These are phyloP conservation scores for Leucaena leucocephala DNA, from an alignment of 306 rosid genomes.

Conservation along the genomic window DNA sequence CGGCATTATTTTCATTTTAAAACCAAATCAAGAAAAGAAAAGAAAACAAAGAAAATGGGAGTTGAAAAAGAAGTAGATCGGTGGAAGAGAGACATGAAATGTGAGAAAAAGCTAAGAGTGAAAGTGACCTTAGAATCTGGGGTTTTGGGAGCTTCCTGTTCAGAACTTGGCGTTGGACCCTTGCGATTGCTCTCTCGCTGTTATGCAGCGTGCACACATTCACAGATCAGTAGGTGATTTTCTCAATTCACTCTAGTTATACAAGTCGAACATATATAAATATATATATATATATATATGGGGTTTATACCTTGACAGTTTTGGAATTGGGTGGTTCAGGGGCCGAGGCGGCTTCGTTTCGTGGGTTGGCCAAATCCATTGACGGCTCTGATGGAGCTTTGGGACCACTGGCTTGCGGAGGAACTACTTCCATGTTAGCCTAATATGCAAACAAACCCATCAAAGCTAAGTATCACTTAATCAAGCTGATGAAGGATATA, in stretches of 20 bases:
- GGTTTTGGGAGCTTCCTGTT: slow-evolving; percentile 91
- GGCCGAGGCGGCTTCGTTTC: slow-evolving; percentile 46
- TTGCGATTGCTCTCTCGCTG: slow-evolving; percentile 79
- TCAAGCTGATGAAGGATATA: neutral
- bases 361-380: slow-evolving; percentile 70
- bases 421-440: slow-evolving; percentile 56
- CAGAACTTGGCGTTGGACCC: slow-evolving; percentile 90
- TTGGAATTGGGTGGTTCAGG: slow-evolving; percentile 56
- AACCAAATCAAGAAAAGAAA: neutral
- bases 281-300: no score
- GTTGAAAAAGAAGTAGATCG: neutral
- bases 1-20: neutral
- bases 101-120: neutral
- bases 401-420: slow-evolving; percentile 60
- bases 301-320: slow-evolving; percentile 50
- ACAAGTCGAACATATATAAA: neutral
- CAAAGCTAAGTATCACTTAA: neutral
- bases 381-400: slow-evolving; percentile 67
- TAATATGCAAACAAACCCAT: slow-evolving; percentile 25
- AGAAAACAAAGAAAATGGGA: neutral
- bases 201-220: slow-evolving; percentile 15
- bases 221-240: neutral
- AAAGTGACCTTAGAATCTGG: slow-evolving; percentile 85
- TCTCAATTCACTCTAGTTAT: neutral
- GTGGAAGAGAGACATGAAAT: neutral